Conservation (phyloP, 129 eudicot species). For the Helianthus tuberosus region DNA sequence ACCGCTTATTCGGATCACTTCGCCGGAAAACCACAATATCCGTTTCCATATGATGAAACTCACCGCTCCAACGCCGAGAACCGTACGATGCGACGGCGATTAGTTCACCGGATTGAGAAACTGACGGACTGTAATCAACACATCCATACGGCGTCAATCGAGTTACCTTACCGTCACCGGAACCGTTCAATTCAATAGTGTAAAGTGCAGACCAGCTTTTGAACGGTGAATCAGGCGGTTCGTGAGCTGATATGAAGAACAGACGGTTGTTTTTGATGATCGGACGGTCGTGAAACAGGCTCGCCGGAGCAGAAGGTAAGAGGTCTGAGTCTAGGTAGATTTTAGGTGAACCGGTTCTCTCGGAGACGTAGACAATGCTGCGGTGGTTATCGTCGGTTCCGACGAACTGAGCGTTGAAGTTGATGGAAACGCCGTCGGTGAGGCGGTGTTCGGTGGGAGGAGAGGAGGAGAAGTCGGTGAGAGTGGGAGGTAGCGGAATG, state of each 20-base stretch:
- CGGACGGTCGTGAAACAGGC: conserved; percentile 82
- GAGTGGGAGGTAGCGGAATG: conserved; percentile 29
- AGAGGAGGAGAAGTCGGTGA: conserved; percentile 20
- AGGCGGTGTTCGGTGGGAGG: conserved; percentile 46
- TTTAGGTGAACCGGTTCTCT: conserved; percentile 62
- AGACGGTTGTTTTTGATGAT: conserved; percentile 33
- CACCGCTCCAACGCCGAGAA: conserved; percentile 66
- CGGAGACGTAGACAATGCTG: conserved; percentile 58
- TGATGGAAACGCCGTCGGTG: conserved; percentile 68
- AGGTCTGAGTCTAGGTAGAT: conserved; percentile 35
- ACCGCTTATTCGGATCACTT: conserved; percentile 48
- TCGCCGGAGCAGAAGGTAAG: conserved; percentile 35
- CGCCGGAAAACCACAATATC: conserved; percentile 56
- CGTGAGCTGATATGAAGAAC: conserved; percentile 70
- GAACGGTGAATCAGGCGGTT: conserved; percentile 42
- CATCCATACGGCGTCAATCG: conserved; percentile 59
- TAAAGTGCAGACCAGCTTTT: conserved; percentile 82
- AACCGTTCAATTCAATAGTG: conserved; percentile 26
- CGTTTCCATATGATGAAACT: conserved; percentile 62
- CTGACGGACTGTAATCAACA: conserved; percentile 74
- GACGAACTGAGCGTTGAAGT: conserved; percentile 65
- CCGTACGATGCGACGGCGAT: conserved; percentile 78
- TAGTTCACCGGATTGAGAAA: conserved; percentile 58
- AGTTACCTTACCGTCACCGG: not conserved
- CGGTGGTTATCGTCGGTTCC: conserved; percentile 33